Conservation (phyloP, 305 asterid species). For the Fraxinus dipetala region DNA sequence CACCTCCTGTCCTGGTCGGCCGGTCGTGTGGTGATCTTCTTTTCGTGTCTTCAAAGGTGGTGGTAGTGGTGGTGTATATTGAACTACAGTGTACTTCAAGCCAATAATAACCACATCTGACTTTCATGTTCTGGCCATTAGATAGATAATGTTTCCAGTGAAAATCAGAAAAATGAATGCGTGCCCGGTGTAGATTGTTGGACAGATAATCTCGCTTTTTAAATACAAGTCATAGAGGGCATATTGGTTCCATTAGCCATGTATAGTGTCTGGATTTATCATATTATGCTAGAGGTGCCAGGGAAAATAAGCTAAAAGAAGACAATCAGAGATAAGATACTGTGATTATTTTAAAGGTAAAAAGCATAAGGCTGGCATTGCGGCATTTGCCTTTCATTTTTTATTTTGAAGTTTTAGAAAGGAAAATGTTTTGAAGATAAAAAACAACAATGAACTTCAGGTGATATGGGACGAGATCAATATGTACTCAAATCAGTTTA, state of each 20-base stretch:
- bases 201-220: neutral
- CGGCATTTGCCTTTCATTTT: neutral
- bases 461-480: neutral
- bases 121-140: neutral
- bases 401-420: neutral
- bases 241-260: constrained; percentile 1
- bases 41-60: neutral
- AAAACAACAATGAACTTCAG: neutral
- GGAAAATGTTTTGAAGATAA: neutral
- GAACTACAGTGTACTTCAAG: neutral
- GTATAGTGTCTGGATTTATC: constrained; percentile 2
- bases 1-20: neutral
- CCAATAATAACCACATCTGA: neutral
- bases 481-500: neutral
- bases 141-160: constrained; percentile 1
- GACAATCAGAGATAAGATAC: neutral
- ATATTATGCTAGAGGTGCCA: neutral
- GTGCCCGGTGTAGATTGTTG: neutral
- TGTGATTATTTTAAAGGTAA: neutral
- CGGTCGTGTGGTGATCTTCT: constrained; percentile 4
- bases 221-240: neutral
- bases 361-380: neutral
- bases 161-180: constrained; percentile 6
- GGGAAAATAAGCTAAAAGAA: neutral
- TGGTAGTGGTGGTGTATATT: constrained; percentile 3